Percentiles rank a stretch among this genome's conserved stretches.
Conservation (phyloP, 768 basidiomycete genomes). For the Leccinum pellstonianum region DNA sequence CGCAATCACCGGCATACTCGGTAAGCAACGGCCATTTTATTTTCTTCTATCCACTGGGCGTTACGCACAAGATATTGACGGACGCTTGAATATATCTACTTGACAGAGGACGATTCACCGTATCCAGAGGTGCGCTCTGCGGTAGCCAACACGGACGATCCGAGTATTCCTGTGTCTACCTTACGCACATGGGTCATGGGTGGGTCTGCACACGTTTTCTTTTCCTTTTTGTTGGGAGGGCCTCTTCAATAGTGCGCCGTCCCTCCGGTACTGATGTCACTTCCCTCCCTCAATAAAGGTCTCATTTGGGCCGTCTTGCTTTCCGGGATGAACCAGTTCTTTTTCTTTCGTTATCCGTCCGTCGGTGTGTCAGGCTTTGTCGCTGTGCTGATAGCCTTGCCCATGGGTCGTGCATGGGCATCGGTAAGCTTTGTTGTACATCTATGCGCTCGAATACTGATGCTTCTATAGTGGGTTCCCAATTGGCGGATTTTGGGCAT, state of each 20-base stretch:
- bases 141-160: conserved; percentile 72
- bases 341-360: conserved; percentile 67
- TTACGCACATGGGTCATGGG: conserved; percentile 63
- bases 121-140: conserved; percentile 83
- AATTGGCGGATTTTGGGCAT: conserved; percentile 53
- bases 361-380: conserved; percentile 47
- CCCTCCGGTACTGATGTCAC: neutral
- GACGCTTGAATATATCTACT: neutral
- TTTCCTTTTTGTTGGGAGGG: no score
- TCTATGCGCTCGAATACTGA: neutral
- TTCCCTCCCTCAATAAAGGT: conserved; percentile 12
- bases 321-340: conserved; percentile 77
- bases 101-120: conserved; percentile 69
- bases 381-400: conserved; percentile 70
- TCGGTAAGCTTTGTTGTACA: conserved; percentile 15
- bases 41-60: neutral
- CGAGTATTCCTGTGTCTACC: conserved; percentile 56
- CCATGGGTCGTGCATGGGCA: conserved; percentile 68
- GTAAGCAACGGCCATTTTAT: conserved; percentile 6
- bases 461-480: conserved; percentile 43
- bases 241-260: neutral
- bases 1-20: conserved; percentile 15
- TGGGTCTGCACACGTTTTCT: neutral
- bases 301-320: conserved; percentile 56
- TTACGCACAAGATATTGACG: neutral